Evolutionary conservation across 208 protist genomes (phyloP).

Genomic region (Acanthamoeba healyi): DNA sequence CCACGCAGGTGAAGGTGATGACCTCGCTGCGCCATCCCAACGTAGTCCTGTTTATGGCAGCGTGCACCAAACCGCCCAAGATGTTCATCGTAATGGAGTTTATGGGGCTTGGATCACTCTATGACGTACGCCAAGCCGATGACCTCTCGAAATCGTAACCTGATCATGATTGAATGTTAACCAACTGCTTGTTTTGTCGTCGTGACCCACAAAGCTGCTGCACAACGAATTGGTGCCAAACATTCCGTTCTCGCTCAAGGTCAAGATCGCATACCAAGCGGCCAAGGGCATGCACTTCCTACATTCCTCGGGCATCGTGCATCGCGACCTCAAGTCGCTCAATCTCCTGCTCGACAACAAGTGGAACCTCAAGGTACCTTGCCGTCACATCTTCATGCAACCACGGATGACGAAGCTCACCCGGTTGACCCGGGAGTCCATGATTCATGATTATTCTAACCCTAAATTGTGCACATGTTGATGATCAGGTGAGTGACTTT

Average conservation of each 20-base stretch:
- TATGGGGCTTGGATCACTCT: constrained; percentile 6
- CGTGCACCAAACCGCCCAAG: constrained; percentile 45
- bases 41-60: constrained; percentile 81
- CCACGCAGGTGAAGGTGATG: constrained; percentile 72
- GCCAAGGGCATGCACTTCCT: constrained; percentile 45
- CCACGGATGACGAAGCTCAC: too few relatives aligned
- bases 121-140: neutral
- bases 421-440: too few relatives aligned
- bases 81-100: constrained; percentile 67
- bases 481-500: constrained; percentile 26
- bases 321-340: constrained; percentile 65
- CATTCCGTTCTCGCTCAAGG: neutral
- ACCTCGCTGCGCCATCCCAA: constrained; percentile 82
- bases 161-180: neutral
- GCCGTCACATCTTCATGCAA: neutral
- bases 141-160: neutral
- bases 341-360: constrained; percentile 70
- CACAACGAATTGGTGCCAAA: constrained; percentile 14
- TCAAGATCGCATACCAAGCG: constrained; percentile 39
- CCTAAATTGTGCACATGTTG: neutral
- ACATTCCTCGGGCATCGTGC: constrained; percentile 60
- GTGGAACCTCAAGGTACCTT: constrained; percentile 67
- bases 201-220: neutral
- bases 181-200: neutral
- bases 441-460: too few relatives aligned